Base-by-base conservation (phyloP, 768 basidiomycete species). In the Rhodosporidiobolus sp. region DNA sequence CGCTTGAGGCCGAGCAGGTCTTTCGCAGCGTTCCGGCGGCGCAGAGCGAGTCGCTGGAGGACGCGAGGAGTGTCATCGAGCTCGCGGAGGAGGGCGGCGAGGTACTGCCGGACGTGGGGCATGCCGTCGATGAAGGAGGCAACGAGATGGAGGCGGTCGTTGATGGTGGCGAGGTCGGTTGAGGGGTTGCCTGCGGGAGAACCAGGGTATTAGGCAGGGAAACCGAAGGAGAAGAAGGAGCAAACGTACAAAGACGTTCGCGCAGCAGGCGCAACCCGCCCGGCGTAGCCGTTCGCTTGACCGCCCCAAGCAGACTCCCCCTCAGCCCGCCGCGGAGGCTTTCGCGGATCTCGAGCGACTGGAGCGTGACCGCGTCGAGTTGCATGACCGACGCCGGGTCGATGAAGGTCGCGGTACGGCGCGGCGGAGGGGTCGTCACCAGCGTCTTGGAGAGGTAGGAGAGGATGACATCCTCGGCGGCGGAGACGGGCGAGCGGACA, bases 351-450 rank as follows among this genome's bases (percentile, higher is more conserved):
- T 94, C 92, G 56, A 94, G 86, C n/a, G 89, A 88, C 79, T 89
- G 89, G 80, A 93, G 89, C 1, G 92, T 93, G 79, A 93, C 88
- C 8, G 89, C 85, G 79, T 94, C 92, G 67, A 94, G 91, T 75
- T 92, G 89, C 90, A 94, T 91, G n/a, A 88, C 84, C 82, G 35
- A 83, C 78, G 24, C 80, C 72, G 26, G 80, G 83, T 80, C 92
- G 90, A 73, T 84, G 86, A 54, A 82, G 84, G 0, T 90, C 89
- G 34, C 80, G 14, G 19, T 24, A 1, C 52, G 46, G 6, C 53
- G 49, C 8, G 67, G 74, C 0, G 63, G 63, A 1, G 74, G 74
- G 2, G 67, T 52, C 4, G 63, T 20, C 43, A 63, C 58, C 45
- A 75, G 65, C 4, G 64, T 72, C 16, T 19, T 58, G 5, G 74